Percentiles rank a stretch among this genome's conserved stretches.
Conservation (phyloP, 2,329 filamentous ascomycete genomes). For the Aspergillus costaricaensis region DNA sequence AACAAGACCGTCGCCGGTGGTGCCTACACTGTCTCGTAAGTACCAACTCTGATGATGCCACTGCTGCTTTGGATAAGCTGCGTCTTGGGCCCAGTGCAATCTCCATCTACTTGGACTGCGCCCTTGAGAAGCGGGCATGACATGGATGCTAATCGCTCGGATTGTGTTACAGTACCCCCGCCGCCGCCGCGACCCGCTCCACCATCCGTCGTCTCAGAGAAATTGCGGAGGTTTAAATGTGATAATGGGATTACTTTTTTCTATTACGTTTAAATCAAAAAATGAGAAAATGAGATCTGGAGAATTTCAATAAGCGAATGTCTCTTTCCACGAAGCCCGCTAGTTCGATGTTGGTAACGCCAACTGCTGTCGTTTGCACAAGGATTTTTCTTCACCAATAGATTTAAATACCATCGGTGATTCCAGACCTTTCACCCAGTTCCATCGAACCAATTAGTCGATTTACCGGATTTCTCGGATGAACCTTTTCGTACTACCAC, state of each 20-base stretch:
- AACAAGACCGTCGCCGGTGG: conserved; percentile 91
- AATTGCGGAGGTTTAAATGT: conserved; percentile 78
- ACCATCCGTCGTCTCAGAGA: conserved; percentile 96
- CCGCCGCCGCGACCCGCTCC: conserved; percentile 90
- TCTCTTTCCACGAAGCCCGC: conserved; percentile 23
- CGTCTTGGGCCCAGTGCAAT: neutral
- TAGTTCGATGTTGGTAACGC: conserved; percentile 25
- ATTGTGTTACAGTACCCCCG: conserved; percentile 68
- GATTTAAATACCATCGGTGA: conserved; percentile 24
- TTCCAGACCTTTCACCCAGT: conserved; percentile 15
- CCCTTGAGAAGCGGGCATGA: conserved; percentile 1
- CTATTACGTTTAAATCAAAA: conserved; percentile 42
- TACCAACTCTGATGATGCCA: conserved; percentile 36
- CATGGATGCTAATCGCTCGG: conserved; percentile 18
- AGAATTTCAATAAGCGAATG: conserved; percentile 26
- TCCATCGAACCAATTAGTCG: conserved; percentile 9
- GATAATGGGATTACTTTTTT: conserved; percentile 39
- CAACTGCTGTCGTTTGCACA: conserved; percentile 13
- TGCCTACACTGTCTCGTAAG: conserved; percentile 96
- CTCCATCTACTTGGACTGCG: neutral
- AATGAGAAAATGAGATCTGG: conserved; percentile 39
- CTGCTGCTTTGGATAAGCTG: conserved; percentile 1
- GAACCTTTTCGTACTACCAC: conserved; percentile 2
- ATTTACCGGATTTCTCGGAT: neutral
- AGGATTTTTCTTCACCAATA: conserved; percentile 18